These are phyloP conservation scores for Suillus placidus DNA, from an alignment of 768 basidiomycete species.

Conservation along the genomic window DNA sequence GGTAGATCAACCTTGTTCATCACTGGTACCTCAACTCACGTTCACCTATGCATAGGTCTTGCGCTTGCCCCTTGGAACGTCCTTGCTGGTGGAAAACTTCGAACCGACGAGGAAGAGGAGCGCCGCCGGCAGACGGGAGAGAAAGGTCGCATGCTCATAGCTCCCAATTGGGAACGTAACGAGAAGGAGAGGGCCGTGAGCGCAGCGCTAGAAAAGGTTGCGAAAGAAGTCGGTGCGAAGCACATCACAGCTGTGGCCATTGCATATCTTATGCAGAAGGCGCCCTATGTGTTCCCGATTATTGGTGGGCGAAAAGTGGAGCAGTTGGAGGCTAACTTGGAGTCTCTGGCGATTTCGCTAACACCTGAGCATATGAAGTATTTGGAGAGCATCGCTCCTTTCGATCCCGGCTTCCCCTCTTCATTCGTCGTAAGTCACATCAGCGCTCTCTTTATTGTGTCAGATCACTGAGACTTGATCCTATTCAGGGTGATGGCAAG, in stretches of 20 bases:
- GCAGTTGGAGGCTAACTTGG: conserved; percentile 49
- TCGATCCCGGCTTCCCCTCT: conserved; percentile 49
- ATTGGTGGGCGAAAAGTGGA: conserved; percentile 54
- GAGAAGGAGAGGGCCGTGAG: conserved; percentile 43
- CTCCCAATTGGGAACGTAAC: conserved; percentile 36
- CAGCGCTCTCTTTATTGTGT: neutral
- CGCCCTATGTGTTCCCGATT: conserved; percentile 52
- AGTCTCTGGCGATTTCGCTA: conserved; percentile 49
- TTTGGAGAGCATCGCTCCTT: conserved; percentile 44
- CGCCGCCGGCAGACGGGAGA: conserved; percentile 27
- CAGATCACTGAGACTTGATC: conserved; percentile 3
- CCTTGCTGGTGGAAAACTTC: conserved; percentile 26
- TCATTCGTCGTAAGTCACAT: conserved; percentile 30
- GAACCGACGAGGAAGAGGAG: conserved; percentile 31
- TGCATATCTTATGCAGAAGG: conserved; percentile 50
- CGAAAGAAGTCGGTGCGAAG: conserved; percentile 38
- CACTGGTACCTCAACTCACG: conserved; percentile 18
- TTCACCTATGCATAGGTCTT: conserved; percentile 23
- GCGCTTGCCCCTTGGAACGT: conserved; percentile 50
- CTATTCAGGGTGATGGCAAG: conserved; percentile 32
- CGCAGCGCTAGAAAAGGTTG: conserved; percentile 41
- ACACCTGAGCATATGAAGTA: conserved; percentile 46
- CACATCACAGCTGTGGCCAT: conserved; percentile 47
- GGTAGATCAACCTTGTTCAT: conserved; percentile 36
- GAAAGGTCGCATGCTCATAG: conserved; percentile 22